A percentile compares a stretch with the other conserved stretches of the same genome.
Conservation (phyloP, 1,139 yeast genomes). For the Magnusiomyces suaveolens region DNA sequence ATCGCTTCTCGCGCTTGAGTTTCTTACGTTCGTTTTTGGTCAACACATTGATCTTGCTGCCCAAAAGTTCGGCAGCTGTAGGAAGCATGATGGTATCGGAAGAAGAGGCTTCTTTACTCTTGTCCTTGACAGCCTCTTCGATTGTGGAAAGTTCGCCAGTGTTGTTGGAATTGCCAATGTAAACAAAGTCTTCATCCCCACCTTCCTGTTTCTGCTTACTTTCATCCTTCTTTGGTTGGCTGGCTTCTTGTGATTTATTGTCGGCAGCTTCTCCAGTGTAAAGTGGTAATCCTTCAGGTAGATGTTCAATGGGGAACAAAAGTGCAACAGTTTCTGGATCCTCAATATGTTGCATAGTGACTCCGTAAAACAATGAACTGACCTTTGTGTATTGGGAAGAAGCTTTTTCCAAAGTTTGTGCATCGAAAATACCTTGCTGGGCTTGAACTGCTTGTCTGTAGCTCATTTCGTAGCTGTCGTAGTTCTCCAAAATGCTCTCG, state of each 20-base stretch:
- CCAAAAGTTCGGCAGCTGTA: conserved; percentile 3
- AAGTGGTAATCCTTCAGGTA: neutral
- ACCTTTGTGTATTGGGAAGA: neutral
- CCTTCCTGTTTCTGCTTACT: no score
- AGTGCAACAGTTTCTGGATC: neutral
- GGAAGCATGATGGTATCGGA: conserved; percentile 1
- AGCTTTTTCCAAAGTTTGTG: neutral
- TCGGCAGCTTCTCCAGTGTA: neutral
- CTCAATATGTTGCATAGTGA: neutral
- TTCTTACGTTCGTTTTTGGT: conserved; percentile 4
- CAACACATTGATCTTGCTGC: conserved; percentile 3
- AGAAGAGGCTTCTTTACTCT: neutral
- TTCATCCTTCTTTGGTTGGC: neutral
- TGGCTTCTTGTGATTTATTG: neutral
- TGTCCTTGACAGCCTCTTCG: neutral
- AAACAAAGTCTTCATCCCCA: conserved; percentile 7
- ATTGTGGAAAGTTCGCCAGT: neutral
- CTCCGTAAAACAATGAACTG: conserved; percentile 9
- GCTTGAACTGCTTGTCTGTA: neutral
- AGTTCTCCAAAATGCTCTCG: neutral
- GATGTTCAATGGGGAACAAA: conserved; percentile 2
- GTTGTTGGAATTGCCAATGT: conserved; percentile 8
- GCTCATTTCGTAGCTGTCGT: neutral
- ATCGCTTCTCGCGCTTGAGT: neutral
- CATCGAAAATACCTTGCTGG: neutral